phyloP scores from a whole-genome alignment of 169 alveolate species.

The Blepharisma undulans region DNA sequence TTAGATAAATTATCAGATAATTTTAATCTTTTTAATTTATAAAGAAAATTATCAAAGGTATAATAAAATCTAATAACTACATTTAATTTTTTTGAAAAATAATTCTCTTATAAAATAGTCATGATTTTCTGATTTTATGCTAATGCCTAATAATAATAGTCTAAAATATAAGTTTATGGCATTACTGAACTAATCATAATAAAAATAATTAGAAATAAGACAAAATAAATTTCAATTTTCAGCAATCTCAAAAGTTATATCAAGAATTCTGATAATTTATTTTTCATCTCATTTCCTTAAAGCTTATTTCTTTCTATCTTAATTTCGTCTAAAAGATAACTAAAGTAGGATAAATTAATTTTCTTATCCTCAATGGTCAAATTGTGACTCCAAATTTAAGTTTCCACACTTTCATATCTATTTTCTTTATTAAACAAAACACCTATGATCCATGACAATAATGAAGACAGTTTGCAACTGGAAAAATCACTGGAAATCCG shows the following conservation, averaged over 20 bases:
- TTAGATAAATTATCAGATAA: background rate
- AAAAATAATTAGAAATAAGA: no score
- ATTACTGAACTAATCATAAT: background rate
- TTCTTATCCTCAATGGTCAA: background rate
- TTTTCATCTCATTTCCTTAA: background rate
- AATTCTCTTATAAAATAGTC: background rate
- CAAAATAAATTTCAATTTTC: no score
- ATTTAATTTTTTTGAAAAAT: no score
- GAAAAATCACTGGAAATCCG: background rate
- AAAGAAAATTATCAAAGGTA: background rate
- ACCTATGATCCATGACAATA: background rate
- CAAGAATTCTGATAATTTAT: background rate
- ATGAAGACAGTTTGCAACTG: background rate
- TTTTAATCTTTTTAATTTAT: background rate
- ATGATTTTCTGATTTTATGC: background rate
- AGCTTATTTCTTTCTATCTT: background rate
- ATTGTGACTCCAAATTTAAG: background rate
- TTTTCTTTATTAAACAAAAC: background rate
- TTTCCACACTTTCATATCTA: background rate
- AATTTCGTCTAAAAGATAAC: no score
- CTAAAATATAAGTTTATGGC: background rate
- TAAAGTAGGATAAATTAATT: background rate
- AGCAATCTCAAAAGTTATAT: background rate
- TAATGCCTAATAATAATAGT: background rate
- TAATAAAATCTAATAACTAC: background rate